phyloP scores from a whole-genome alignment of 2,329 filamentous ascomycete genomes.

The Phialophora verrucosa region DNA sequence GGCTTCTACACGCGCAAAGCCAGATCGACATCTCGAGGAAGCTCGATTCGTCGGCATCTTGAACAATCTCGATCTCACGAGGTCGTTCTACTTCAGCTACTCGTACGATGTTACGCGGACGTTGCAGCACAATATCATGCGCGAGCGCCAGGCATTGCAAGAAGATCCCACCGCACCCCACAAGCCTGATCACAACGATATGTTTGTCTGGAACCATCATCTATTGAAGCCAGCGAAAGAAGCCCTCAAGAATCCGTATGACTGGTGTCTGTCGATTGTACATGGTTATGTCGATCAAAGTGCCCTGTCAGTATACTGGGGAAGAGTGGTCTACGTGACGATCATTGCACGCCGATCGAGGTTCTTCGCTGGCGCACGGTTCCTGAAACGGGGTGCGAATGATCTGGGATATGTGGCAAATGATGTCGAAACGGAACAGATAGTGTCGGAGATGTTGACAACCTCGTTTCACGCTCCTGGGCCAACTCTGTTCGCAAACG shows the following conservation, averaged over 20 bases:
- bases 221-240: constrained; percentile 75
- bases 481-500: constrained; percentile 81
- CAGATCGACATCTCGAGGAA: constrained; percentile 88
- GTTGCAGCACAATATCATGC: constrained; percentile 87
- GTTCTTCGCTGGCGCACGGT: constrained; percentile 91
- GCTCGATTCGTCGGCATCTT: constrained; percentile 86
- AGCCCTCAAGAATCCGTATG: constrained; percentile 78
- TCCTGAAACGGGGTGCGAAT: constrained; percentile 92
- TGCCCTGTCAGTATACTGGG: constrained; percentile 77
- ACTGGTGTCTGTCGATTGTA: constrained; percentile 95
- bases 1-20: constrained; percentile 68
- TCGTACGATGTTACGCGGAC: constrained; percentile 95
- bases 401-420: constrained; percentile 96
- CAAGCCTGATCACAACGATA: constrained; percentile 77
- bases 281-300: constrained; percentile 96
- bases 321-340: constrained; percentile 86
- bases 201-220: constrained; percentile 99
- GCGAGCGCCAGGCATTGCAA: constrained; percentile 74
- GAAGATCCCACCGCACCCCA: constrained; percentile 66
- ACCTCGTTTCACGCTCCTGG: constrained; percentile 96
- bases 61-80: constrained; percentile 85
- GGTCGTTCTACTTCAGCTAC: constrained; percentile 98
- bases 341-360: constrained; percentile 91
- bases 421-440: constrained; percentile 98
- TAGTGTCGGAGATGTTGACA: constrained; percentile 90